phyloP scores from a whole-genome alignment of 306 rosid genomes.

The Sesbania bispinosa region DNA sequence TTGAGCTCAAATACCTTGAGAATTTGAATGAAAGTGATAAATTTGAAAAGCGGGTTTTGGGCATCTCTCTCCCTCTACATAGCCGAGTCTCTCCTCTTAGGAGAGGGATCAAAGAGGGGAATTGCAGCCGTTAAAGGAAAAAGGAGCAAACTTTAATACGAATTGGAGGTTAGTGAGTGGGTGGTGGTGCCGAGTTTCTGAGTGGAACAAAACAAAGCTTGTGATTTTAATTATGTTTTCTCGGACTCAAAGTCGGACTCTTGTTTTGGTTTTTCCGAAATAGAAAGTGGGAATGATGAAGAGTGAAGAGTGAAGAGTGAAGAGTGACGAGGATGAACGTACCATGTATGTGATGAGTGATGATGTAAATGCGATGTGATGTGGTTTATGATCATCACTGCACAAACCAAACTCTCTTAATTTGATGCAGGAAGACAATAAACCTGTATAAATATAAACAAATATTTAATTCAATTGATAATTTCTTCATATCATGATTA shows the following conservation, averaged over 20 bases:
- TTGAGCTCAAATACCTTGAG: slow-evolving; percentile 36
- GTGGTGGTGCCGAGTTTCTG: background rate
- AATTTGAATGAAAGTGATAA: slow-evolving; percentile 14
- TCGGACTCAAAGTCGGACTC: background rate
- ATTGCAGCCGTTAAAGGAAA: slow-evolving; percentile 7
- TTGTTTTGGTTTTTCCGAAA: slow-evolving; percentile 1
- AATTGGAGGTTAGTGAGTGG: slow-evolving; percentile 3
- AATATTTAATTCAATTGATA: too few species aligned
- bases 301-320: too few species aligned
- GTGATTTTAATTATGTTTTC: slow-evolving; percentile 22
- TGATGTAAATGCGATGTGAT: background rate
- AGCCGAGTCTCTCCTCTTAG: background rate
- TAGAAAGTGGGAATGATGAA: background rate
- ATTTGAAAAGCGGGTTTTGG: slow-evolving; percentile 23
- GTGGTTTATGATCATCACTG: slow-evolving; percentile 6
- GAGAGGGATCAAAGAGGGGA: slow-evolving; percentile 42
- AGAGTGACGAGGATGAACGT: slow-evolving; percentile 5
- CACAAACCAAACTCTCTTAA: background rate
- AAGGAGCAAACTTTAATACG: background rate
- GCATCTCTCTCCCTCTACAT: slow-evolving; percentile 12
- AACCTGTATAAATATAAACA: too few species aligned
- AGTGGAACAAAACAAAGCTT: background rate
- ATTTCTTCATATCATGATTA: too few species aligned
- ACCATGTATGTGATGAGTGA: slow-evolving; percentile 14
- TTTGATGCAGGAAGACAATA: background rate